Conservation (phyloP, 352 stramenopile species). For the Halophytophthora batemanensis region DNA sequence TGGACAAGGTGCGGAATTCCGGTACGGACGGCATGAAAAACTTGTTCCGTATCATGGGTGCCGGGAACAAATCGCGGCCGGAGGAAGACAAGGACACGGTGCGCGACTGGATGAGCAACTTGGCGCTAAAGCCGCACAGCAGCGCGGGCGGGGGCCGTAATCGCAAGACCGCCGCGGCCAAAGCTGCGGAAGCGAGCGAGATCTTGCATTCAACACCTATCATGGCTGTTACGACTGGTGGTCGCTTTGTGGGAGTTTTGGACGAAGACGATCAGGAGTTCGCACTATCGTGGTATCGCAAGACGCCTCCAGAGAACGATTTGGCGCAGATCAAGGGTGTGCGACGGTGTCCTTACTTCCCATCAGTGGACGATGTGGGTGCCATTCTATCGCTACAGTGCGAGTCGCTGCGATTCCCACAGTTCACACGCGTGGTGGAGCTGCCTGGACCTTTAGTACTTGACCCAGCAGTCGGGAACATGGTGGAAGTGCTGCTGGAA, state of each 20-base stretch:
- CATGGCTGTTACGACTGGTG: constrained; percentile 46
- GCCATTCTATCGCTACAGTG: constrained; percentile 54
- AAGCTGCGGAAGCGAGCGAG: constrained; percentile 8
- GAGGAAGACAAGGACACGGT: constrained; percentile 66
- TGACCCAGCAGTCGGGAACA: constrained; percentile 61
- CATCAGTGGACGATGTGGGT: constrained; percentile 71
- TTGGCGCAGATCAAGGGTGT: constrained; percentile 68
- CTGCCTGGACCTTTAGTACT: constrained; percentile 41
- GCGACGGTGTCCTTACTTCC: constrained; percentile 50
- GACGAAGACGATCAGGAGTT: constrained; percentile 71
- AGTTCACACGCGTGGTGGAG: constrained; percentile 56
- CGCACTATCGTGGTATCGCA: constrained; percentile 64
- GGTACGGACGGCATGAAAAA: constrained; percentile 71
- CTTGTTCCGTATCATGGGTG: constrained; percentile 68
- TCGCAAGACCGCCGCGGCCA: constrained; percentile 17
- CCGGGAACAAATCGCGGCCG: constrained; percentile 34
- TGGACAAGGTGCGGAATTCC: constrained; percentile 61
- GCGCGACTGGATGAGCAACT: constrained; percentile 52
- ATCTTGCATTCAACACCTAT: constrained; percentile 52
- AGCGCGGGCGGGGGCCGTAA: constrained; percentile 19
- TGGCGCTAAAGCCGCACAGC: constrained; percentile 46
- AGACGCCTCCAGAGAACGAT: constrained; percentile 41
- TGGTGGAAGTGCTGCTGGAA: constrained; percentile 71
- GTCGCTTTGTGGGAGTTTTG: constrained; percentile 44
- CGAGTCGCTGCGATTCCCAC: constrained; percentile 59